These are phyloP conservation scores for Lathyrus oleraceus DNA, from an alignment of 306 rosid genomes.

Conservation along the genomic window DNA sequence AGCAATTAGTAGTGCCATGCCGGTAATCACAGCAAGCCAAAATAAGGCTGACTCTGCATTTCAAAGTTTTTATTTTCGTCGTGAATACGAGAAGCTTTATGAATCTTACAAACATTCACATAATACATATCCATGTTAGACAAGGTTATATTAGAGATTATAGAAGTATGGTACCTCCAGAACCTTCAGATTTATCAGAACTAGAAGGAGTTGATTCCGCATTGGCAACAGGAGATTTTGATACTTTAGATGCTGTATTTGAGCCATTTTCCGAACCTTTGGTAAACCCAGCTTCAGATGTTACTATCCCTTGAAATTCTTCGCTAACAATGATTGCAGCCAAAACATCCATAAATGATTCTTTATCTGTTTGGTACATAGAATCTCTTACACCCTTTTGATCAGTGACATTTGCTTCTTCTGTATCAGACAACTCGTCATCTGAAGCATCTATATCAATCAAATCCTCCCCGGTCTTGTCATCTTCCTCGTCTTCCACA, in stretches of 20 bases:
- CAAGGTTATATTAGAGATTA: neutral
- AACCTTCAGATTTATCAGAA: slow-evolving; percentile 48
- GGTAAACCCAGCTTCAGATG: slow-evolving; percentile 67
- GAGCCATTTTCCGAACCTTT: slow-evolving; percentile 56
- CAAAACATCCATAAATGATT: slow-evolving; percentile 91
- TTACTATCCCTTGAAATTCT: slow-evolving; percentile 95
- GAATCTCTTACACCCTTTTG: slow-evolving; percentile 42
- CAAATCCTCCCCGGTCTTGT: slow-evolving; percentile 48
- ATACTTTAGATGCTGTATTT: slow-evolving; percentile 40
- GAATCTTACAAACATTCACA: slow-evolving; percentile 17
- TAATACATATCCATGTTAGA: neutral
- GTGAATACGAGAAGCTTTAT: neutral
- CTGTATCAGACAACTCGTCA: slow-evolving; percentile 79
- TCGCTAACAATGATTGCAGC: slow-evolving; percentile 96
- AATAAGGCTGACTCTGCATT: slow-evolving; percentile 70
- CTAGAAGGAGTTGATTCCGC: slow-evolving; percentile 47
- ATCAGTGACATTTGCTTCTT: slow-evolving; percentile 44
- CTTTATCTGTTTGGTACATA: slow-evolving; percentile 52
- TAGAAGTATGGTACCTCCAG: slow-evolving; percentile 54
- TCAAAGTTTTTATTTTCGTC: slow-evolving; percentile 35
- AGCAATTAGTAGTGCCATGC: slow-evolving; percentile 71
- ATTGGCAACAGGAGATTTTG: slow-evolving; percentile 44
- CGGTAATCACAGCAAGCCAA: slow-evolving; percentile 84
- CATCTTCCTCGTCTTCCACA: slow-evolving; percentile 99
- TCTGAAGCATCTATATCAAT: slow-evolving; percentile 69